phyloP scores from a whole-genome alignment of 2,329 filamentous ascomycete species.

The Cercospora janseana region DNA sequence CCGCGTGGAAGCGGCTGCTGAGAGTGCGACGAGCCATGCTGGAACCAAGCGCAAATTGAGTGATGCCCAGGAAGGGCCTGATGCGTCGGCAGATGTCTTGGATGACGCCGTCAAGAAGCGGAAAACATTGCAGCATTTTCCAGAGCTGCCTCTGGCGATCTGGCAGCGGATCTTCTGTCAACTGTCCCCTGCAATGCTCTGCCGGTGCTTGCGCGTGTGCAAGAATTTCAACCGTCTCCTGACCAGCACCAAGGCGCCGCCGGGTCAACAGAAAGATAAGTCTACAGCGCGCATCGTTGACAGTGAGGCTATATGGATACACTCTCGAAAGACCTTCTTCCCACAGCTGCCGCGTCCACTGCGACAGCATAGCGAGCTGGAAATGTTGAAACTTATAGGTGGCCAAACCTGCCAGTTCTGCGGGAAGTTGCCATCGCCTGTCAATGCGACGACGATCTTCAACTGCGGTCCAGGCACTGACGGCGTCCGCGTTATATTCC shows the following conservation, averaged over 20 bases:
- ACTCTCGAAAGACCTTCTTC: constrained; percentile 64
- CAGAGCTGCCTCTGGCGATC: constrained; percentile 27
- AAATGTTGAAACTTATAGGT: constrained; percentile 73
- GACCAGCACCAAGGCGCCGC: constrained; percentile 24
- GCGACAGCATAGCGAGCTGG: constrained; percentile 62
- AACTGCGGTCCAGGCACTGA: constrained; percentile 61
- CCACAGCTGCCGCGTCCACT: constrained; percentile 69
- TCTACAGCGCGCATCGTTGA: constrained; percentile 42
- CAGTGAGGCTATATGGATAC: constrained; percentile 68
- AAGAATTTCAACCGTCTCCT: constrained; percentile 33
- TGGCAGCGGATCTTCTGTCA: constrained; percentile 38
- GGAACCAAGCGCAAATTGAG: constrained; percentile 35
- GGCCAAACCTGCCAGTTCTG: constrained; percentile 68
- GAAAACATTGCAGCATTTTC: constrained; percentile 18
- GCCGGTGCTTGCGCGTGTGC: constrained; percentile 35
- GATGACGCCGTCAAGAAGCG: constrained; percentile 28
- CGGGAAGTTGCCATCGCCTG: constrained; percentile 41
- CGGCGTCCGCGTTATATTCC: constrained; percentile 66
- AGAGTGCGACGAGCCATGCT: constrained; percentile 12
- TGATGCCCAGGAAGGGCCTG: constrained; percentile 19
- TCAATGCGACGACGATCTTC: constrained; percentile 46
- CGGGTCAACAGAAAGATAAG: constrained; percentile 17
- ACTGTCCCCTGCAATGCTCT: constrained; percentile 36
- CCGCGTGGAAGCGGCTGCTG: not conserved
- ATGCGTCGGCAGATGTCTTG: constrained; percentile 13